Conservation (phyloP, 441 rosid genomes). For the Populus hybrid region DNA sequence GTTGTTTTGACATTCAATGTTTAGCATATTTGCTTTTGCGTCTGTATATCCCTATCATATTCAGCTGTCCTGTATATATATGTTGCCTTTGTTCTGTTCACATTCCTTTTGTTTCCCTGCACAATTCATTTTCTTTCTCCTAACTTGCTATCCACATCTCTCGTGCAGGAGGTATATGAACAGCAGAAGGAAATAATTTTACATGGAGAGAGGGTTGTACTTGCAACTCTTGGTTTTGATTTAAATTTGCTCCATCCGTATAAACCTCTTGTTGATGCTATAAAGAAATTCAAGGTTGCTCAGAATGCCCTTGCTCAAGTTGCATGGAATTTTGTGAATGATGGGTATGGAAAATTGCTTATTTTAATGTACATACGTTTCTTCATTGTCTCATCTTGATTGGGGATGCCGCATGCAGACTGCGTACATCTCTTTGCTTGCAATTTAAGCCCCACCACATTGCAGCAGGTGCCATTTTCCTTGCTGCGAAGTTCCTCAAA, state of each 20-base stretch:
- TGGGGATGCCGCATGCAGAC: constrained; percentile 67
- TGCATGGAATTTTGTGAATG: constrained; percentile 97
- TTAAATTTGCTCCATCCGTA: constrained; percentile 88
- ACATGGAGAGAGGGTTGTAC: constrained; percentile 88
- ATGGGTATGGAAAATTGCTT: constrained; percentile 67
- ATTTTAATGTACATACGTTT: constrained; percentile 9
- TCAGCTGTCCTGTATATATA: too few relatives aligned
- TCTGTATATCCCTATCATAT: too few relatives aligned
- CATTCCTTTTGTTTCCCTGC: not conserved
- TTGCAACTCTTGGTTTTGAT: constrained; percentile 86
- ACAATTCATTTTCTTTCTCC: not conserved
- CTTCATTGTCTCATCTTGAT: constrained; percentile 25
- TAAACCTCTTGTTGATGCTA: constrained; percentile 96
- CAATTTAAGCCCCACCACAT: constrained; percentile 99
- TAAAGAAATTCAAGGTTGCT: constrained; percentile 91
- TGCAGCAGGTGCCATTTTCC: constrained; percentile 99
- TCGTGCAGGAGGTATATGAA: constrained; percentile 86
- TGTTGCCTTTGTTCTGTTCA: too few relatives aligned
- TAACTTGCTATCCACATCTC: constrained; percentile 16
- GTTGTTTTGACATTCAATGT: too few relatives aligned
- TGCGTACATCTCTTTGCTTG: constrained; percentile 98
- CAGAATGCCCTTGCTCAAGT: constrained; percentile 93
- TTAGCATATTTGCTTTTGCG: too few relatives aligned
- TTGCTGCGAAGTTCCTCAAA: constrained; percentile 98
- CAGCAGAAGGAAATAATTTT: constrained; percentile 88